Conservation (phyloP, 441 rosid species). For the Erodium moschatum region DNA sequence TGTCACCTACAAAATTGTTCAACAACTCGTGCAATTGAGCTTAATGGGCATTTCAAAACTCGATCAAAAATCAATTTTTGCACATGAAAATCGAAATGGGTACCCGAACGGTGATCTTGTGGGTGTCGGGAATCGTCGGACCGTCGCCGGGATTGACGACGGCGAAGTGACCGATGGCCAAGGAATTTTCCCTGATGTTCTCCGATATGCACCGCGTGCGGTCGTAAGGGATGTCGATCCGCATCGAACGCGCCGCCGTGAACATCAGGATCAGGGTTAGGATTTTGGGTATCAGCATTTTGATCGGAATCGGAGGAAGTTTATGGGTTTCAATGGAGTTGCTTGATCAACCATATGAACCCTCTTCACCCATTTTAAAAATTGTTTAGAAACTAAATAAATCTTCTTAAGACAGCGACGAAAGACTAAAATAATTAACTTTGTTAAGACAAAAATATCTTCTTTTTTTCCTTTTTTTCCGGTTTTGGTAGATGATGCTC, state of each 20-base stretch:
- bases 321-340: no score
- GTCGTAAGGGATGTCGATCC: slow-evolving; percentile 61
- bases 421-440: no score
- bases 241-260: slow-evolving; percentile 36
- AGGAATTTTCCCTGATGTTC: slow-evolving; percentile 47
- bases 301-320: not conserved
- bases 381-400: no score
- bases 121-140: slow-evolving; percentile 38
- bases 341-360: no score
- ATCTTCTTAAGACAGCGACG: no score
- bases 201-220: slow-evolving; percentile 65
- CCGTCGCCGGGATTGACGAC: slow-evolving; percentile 46
- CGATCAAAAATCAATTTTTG: no score
- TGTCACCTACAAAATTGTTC: slow-evolving; percentile 35
- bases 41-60: no score
- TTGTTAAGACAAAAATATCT: no score
- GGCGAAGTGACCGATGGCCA: slow-evolving; percentile 60
- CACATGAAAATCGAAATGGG: not conserved
- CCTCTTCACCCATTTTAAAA: no score
- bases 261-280: not conserved
- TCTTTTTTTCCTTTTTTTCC: no score
- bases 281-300: slow-evolving; percentile 1
- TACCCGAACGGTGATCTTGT: slow-evolving; percentile 57
- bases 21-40: no score
- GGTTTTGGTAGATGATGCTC: not conserved